Evolutionary conservation across 164 flowering plant species (phyloP).

Genomic region (Houttuynia cordata): DNA sequence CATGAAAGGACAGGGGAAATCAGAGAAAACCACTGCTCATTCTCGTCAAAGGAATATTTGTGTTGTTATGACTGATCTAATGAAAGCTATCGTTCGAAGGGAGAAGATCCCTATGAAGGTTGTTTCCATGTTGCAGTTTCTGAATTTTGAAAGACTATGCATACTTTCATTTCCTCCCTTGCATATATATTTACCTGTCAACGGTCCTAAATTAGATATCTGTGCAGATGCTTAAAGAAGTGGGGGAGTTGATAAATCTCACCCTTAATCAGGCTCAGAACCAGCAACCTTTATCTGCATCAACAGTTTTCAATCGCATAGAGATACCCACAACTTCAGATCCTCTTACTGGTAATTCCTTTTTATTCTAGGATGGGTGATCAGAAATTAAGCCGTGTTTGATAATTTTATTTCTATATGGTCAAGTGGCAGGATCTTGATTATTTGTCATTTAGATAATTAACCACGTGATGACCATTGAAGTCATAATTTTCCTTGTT

Average conservation of each 20-base stretch:
- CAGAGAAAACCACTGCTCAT: conserved; percentile 29
- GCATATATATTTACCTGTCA: not conserved
- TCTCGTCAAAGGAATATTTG: conserved; percentile 38
- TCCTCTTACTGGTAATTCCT: conserved; percentile 66
- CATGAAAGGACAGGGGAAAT: conserved; percentile 23
- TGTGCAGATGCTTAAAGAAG: conserved; percentile 76
- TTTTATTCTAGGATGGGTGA: not conserved
- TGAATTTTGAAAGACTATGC: not conserved
- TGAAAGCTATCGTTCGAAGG: conserved; percentile 38
- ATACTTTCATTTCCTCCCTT: not conserved
- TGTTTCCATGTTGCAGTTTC: conserved; percentile 2
- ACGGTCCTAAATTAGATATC: not conserved
- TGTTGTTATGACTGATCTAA: conserved; percentile 58
- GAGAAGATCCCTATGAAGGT: conserved; percentile 87
- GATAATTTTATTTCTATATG: not conserved
- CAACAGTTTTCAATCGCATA: conserved; percentile 84
- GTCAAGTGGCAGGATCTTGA: not conserved
- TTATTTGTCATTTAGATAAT: too few relatives aligned
- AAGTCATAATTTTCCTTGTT: not conserved
- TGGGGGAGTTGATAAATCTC: conserved; percentile 52
- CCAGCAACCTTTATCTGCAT: conserved; percentile 65
- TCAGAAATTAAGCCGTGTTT: not conserved
- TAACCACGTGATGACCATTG: not conserved
- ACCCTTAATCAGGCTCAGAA: conserved; percentile 63
- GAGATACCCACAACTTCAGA: conserved; percentile 56